These are phyloP conservation scores for Fusarium torulosum DNA, from an alignment of 2,329 filamentous ascomycete genomes.

Conservation along the genomic window DNA sequence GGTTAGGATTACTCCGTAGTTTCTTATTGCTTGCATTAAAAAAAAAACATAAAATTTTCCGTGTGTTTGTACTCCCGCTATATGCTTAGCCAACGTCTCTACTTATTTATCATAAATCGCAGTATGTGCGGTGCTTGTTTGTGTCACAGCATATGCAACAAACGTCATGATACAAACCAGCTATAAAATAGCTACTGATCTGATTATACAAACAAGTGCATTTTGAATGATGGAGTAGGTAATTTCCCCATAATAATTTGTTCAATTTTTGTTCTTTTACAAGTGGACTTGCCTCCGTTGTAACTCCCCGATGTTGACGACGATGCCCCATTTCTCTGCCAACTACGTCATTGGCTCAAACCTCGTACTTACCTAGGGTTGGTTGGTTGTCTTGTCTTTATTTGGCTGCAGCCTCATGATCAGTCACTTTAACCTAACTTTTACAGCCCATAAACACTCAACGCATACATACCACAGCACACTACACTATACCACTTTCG, in stretches of 20 bases:
- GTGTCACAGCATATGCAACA: too few species aligned
- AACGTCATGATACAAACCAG: background rate
- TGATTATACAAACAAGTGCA: background rate
- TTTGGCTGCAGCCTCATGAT: conserved; percentile 6
- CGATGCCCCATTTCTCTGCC: conserved; percentile 24
- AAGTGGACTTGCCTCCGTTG: conserved; percentile 1
- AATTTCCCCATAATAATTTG: conserved; percentile 8
- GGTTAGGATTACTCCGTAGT: background rate
- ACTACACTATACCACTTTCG: background rate
- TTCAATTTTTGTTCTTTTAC: background rate
- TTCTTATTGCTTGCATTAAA: background rate
- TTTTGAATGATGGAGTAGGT: background rate
- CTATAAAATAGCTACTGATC: background rate
- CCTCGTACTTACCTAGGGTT: background rate
- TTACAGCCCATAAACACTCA: background rate
- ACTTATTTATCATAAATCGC: background rate
- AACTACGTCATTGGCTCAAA: conserved; percentile 39
- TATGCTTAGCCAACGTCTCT: background rate
- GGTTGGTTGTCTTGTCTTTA: background rate
- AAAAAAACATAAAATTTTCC: background rate
- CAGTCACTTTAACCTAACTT: background rate
- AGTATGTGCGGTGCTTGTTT: too few species aligned
- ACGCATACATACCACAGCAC: background rate
- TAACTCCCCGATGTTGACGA: background rate
- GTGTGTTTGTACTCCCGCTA: background rate